phyloP scores from a whole-genome alignment of 2,329 filamentous ascomycete species.

The Teratosphaeria gauchensis region DNA sequence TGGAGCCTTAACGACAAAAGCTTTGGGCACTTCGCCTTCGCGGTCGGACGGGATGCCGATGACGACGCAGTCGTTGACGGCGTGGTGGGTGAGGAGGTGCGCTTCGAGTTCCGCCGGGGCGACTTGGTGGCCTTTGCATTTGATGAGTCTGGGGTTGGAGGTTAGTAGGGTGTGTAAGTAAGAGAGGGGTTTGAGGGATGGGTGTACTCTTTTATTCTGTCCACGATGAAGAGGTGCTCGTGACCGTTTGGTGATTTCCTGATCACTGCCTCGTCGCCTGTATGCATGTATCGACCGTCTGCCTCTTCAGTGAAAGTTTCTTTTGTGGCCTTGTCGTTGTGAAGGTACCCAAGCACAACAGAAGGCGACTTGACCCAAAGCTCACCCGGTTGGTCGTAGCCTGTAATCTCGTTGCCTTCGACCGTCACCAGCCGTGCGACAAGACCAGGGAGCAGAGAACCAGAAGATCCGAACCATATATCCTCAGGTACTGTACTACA shows the following conservation, averaged over 20 bases:
- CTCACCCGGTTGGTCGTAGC: constrained; percentile 67
- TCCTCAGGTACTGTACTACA: constrained; percentile 52
- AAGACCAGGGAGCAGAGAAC: constrained; percentile 56
- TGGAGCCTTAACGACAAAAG: constrained; percentile 51
- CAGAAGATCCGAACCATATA: constrained; percentile 61
- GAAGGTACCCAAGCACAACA: constrained; percentile 72
- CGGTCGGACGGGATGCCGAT: constrained; percentile 60
- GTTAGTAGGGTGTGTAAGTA: not conserved
- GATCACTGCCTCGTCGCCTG: constrained; percentile 74
- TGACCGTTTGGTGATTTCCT: constrained; percentile 53
- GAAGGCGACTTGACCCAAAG: constrained; percentile 68
- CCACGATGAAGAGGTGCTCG: constrained; percentile 78
- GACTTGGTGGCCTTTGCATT: constrained; percentile 63
- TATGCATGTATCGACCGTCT: constrained; percentile 59
- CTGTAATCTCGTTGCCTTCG: constrained; percentile 61
- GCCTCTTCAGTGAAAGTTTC: constrained; percentile 55
- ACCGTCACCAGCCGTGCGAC: constrained; percentile 57
- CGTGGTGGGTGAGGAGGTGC: constrained; percentile 63
- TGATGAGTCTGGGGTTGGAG: constrained; percentile 18
- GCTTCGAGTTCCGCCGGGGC: constrained; percentile 66
- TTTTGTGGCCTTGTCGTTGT: constrained; percentile 72
- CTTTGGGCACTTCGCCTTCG: constrained; percentile 54
- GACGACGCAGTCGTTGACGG: constrained; percentile 69
- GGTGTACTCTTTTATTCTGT: constrained; percentile 59
- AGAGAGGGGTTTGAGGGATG: not conserved